Base-by-base conservation (phyloP, 2,329 filamentous ascomycete genomes). In the Podosphaera xanthii region DNA sequence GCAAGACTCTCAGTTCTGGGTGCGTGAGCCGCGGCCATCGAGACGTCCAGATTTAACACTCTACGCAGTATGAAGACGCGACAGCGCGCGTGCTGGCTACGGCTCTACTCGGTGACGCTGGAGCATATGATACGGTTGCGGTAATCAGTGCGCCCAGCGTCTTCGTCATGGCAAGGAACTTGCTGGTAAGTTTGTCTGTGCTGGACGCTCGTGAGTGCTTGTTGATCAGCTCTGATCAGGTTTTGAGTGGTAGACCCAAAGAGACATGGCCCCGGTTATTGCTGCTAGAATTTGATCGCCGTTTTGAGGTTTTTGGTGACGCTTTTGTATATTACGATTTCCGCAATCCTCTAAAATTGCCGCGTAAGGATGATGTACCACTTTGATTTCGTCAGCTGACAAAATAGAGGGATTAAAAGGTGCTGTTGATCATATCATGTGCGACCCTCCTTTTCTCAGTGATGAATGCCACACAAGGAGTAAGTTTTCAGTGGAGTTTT, bases 1-100 rank as follows among this genome's bases (percentile, higher is more conserved):
- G 87, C 87, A 90, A 67, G 79, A 84, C 66, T 84, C 80, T 62
- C 86, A 91, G 71, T 92, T 92, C 67, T 92, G 87, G 86, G 53
- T 56, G 12, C 22, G 53, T 56, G 3, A 30, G 40, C 40, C 3
- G 9, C 10, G 4, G 40, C 5, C 40, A 14, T 12, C 10, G 5
- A 14, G 40, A 12, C 10, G n/a, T 12, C 5, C 5, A 6, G 40
- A 14, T 14, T 56, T 53, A 14, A 31, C 36, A n/a, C 12, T 30
- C 12, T n/a, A 14, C 22, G n/a, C 14, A 56, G 82, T 88, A 87
- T 68, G 81, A 80, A 7, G 82, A 89, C 58, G 78, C 82, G 63
- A 90, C 86, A 33, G 86, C 86, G 0, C 75, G 70, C 1, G 67
- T 75, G 4, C 71, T 86, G 30, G 86, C 85, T 0, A 72, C 75